These are phyloP conservation scores for Singerocomus rubriflavus DNA, from an alignment of 1,284 basidiomycete species.

Conservation along the genomic window DNA sequence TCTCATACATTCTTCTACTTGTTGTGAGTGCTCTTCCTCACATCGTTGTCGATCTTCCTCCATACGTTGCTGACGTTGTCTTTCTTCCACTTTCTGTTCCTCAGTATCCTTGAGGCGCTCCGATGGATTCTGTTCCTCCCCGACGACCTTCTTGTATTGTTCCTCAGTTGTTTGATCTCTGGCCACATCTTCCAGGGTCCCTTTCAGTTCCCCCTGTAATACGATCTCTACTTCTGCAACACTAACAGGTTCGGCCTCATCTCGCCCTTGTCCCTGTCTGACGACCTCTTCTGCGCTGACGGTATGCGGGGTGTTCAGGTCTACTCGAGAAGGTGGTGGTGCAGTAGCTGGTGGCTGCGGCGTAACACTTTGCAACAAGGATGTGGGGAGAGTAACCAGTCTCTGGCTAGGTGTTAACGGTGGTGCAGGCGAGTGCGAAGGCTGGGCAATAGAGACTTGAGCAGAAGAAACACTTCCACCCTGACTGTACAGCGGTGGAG, in stretches of 20 bases:
- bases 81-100: constrained; percentile 13
- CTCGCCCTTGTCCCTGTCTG: neutral
- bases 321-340: neutral
- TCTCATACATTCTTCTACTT: neutral
- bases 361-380: neutral
- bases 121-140: neutral
- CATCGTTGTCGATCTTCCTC: constrained; percentile 12
- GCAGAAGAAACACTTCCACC: neutral
- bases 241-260: neutral
- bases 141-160: neutral
- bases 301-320: neutral
- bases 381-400: neutral
- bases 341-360: neutral
- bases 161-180: neutral
- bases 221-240: neutral
- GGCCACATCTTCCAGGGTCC: neutral
- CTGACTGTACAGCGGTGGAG: constrained; percentile 9
- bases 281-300: neutral
- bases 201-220: neutral
- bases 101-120: neutral
- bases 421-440: constrained; percentile 1
- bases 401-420: constrained; percentile 3
- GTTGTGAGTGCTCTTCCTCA: constrained; percentile 12
- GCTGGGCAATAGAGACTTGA: constrained; percentile 3
- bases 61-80: neutral